Evolutionary conservation across 2,329 filamentous ascomycete species (phyloP), one percentile per base, ranked within the genome.

Genomic region (Paraphoma chrysanthemicola): DNA sequence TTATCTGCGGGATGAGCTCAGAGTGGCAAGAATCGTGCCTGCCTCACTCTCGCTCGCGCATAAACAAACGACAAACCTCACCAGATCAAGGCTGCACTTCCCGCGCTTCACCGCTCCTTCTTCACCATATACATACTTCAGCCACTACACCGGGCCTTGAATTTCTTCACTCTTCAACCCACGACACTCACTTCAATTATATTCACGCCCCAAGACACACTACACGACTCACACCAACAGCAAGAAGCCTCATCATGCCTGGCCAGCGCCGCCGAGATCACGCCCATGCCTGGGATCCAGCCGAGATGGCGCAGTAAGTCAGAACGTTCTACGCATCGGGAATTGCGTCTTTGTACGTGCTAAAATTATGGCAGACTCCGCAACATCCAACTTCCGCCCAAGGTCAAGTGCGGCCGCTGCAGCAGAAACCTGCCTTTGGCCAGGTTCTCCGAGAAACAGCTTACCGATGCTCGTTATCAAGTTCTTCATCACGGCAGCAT

Each of bases 381-480:
- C 17, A 41, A 51, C 43, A 47, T 73, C 23, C 16, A 58, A 9
- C 56, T 74, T 9, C 71, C 70, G 1, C 17, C 49, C 1, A 73
- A 64, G 57, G 73, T 83, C 60, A 78, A 78, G 50, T 86, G 83
- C 66, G 69, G 68, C 12, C 75, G 76, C 9, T 85, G 83, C 70
- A 67, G 70, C 28, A 81, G 79, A 53, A 77, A 72, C 41, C 77
- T 77, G 28, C 62, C 57, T 10, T 66, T 72, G 7, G 57, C 50
- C 1, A 69, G 67, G 33, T 86, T 75, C 63, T 85, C 84, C 1
- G 79, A 80, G 30, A 81, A 78, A 33, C 81, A 85, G 63, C 67
- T 82, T 8, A 71, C 72, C 5, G 69, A 76, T n/a, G 56, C 64
- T 12, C 43, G 74, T 57, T 60, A 29, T 23, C 64, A 61, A 18